phyloP scores from a whole-genome alignment of 148 eudicot species.

The Camellia sinensis region DNA sequence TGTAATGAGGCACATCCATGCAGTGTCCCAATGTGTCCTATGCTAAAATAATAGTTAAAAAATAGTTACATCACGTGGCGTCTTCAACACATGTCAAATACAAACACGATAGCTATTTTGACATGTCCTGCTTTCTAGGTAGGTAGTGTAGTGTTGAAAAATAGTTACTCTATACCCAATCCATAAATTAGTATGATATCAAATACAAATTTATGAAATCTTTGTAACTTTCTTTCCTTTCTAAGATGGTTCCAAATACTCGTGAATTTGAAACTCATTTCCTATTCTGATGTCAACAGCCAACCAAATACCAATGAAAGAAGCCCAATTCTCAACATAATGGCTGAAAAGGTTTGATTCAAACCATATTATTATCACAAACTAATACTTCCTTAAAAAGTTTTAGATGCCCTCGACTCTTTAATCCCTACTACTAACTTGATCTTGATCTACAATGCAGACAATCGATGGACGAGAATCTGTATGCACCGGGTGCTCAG shows the following conservation, averaged over 20 bases:
- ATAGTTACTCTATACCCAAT: background rate
- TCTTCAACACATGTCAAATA: too few relatives aligned
- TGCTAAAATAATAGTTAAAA: too few relatives aligned
- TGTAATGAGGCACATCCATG: too few relatives aligned
- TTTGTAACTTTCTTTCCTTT: background rate
- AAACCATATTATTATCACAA: background rate
- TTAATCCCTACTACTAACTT: background rate
- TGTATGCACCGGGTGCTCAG: slow-evolving; percentile 29
- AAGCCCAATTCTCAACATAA: slow-evolving; percentile 29
- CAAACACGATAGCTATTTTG: too few relatives aligned
- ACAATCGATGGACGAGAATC: slow-evolving; percentile 24
- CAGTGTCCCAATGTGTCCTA: too few relatives aligned
- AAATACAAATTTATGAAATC: background rate
- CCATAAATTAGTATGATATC: background rate
- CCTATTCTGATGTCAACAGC: slow-evolving; percentile 7
- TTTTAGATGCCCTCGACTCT: too few relatives aligned
- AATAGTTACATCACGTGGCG: too few relatives aligned
- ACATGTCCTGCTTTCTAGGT: too few relatives aligned
- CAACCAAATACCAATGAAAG: slow-evolving; percentile 26
- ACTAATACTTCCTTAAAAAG: too few relatives aligned
- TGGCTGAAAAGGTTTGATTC: slow-evolving; percentile 38
- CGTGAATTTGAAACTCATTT: background rate
- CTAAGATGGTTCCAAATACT: background rate
- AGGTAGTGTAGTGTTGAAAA: too few relatives aligned
- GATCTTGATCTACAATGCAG: slow-evolving; percentile 14